Conservation (phyloP, 176 grass and related monocot species). For the Carex littledalei region DNA sequence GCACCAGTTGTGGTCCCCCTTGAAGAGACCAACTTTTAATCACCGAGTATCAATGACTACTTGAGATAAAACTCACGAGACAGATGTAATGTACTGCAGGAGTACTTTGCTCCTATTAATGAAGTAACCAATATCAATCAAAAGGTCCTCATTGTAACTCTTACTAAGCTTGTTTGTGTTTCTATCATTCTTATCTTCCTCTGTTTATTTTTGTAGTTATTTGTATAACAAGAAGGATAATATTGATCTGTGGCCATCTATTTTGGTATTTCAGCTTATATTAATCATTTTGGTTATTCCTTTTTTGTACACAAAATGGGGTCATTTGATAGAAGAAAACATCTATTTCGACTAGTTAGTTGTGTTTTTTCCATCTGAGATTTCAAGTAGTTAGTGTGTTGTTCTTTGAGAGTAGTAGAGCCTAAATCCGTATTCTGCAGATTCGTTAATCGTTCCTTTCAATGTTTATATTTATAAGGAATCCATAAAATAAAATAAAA, state of each 20-base stretch:
- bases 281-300: neutral
- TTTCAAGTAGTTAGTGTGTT: neutral
- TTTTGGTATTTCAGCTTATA: neutral
- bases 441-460: too few relatives aligned
- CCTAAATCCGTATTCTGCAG: too few relatives aligned
- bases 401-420: too few relatives aligned
- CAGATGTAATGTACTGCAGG: neutral
- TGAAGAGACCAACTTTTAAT: slow-evolving; percentile 21
- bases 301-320: neutral
- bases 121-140: neutral
- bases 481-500: too few relatives aligned
- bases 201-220: neutral
- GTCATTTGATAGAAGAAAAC: neutral
- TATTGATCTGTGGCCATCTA: neutral
- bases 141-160: neutral
- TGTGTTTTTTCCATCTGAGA: neutral
- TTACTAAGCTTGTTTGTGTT: neutral
- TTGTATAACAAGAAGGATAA: neutral
- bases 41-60: neutral
- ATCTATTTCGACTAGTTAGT: neutral
- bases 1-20: slow-evolving; percentile 33
- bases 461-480: too few relatives aligned
- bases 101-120: neutral
- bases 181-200: neutral
- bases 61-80: neutral